Conservation (phyloP, 768 basidiomycete genomes). For the Tephrocybe rancida region DNA sequence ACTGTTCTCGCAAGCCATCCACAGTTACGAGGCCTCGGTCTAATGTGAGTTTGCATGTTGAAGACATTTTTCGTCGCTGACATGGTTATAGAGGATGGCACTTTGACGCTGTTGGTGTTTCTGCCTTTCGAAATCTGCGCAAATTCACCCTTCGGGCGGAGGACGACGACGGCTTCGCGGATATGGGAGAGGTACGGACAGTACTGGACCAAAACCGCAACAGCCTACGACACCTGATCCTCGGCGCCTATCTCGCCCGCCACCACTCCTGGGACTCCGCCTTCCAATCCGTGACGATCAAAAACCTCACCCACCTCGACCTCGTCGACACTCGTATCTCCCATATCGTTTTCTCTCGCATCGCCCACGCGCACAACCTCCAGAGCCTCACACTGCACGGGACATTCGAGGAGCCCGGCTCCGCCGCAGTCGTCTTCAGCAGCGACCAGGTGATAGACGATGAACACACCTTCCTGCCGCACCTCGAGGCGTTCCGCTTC, state of each 20-base stretch:
- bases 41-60: slow-evolving; percentile 43
- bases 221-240: slow-evolving; percentile 62
- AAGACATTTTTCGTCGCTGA: background rate
- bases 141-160: slow-evolving; percentile 72
- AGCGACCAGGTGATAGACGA: slow-evolving; percentile 64
- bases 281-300: slow-evolving; percentile 64
- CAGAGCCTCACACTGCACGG: slow-evolving; percentile 68
- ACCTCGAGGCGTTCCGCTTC: slow-evolving; percentile 65
- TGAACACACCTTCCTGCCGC: slow-evolving; percentile 61
- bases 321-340: slow-evolving; percentile 72
- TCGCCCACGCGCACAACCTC: slow-evolving; percentile 62
- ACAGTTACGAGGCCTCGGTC: slow-evolving; percentile 55
- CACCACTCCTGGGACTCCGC: slow-evolving; percentile 69
- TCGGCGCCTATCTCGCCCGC: slow-evolving; percentile 69
- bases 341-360: slow-evolving; percentile 61
- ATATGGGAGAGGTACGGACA: slow-evolving; percentile 67
- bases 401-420: slow-evolving; percentile 59
- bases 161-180: slow-evolving; percentile 71
- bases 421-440: slow-evolving; percentile 61
- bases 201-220: slow-evolving; percentile 62
- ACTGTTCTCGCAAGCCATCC: slow-evolving; percentile 56
- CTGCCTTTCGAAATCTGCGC: slow-evolving; percentile 58
- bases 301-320: slow-evolving; percentile 69
- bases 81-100: slow-evolving; percentile 61
- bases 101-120: slow-evolving; percentile 71